These are phyloP conservation scores for Pholiota adiposa DNA, from an alignment of 1,284 basidiomycete species.

Conservation along the genomic window DNA sequence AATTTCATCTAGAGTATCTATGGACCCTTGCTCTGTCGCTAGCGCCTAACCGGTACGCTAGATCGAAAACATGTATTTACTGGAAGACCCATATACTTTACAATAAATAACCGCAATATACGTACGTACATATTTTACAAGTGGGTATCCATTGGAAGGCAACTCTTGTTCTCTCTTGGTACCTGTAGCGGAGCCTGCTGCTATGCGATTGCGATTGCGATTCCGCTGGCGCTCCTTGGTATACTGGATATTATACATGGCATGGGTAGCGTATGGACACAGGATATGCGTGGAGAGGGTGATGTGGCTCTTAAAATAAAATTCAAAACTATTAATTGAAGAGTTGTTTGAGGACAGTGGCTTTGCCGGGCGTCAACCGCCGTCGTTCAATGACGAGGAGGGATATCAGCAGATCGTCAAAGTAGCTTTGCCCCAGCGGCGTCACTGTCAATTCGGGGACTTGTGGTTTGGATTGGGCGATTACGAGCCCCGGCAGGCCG, in stretches of 20 bases:
- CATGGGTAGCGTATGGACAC: too few relatives aligned
- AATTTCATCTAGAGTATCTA: too few relatives aligned
- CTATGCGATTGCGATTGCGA: too few relatives aligned
- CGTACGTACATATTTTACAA: background rate
- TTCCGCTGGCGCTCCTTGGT: too few relatives aligned
- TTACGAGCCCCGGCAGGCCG: background rate
- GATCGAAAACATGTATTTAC: background rate
- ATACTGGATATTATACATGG: too few relatives aligned
- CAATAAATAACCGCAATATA: background rate
- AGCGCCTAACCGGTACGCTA: too few relatives aligned
- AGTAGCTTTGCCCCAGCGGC: conserved; percentile 15
- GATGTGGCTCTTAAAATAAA: too few relatives aligned
- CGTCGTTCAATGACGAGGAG: conserved; percentile 19
- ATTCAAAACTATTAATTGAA: conserved; percentile 1
- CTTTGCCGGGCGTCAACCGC: conserved; percentile 11
- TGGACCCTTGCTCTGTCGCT: too few relatives aligned
- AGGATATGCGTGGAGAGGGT: too few relatives aligned
- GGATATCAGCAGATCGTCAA: conserved; percentile 16
- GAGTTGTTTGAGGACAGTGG: background rate
- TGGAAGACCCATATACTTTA: background rate
- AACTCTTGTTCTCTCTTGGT: background rate
- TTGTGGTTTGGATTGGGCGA: background rate
- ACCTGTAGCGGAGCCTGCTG: too few relatives aligned
- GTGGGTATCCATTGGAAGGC: background rate
- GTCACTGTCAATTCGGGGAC: conserved; percentile 14